Percentiles rank a stretch among this genome's conserved stretches.
These are phyloP conservation scores for Backusella parvicylindrica DNA, from an alignment of 192 early-diverging fungal species.

Conservation along the genomic window DNA sequence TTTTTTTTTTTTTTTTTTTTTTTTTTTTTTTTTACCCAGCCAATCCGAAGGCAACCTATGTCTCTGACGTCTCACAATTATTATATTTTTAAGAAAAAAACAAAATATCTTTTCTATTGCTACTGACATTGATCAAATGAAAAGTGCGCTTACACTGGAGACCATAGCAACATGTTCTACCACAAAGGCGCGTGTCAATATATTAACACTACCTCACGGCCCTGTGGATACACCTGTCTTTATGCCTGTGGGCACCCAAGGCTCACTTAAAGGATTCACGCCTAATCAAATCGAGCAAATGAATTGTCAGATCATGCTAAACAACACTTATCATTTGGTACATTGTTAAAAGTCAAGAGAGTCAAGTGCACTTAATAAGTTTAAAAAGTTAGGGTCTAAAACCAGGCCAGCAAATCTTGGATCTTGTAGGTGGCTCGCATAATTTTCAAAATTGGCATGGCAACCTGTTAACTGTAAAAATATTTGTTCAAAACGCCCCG, in stretches of 20 bases:
- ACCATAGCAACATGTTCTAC: conserved; percentile 72
- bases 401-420: conserved; percentile 69
- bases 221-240: conserved; percentile 81
- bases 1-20: too few relatives aligned
- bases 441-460: conserved; percentile 78
- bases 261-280: conserved; percentile 80
- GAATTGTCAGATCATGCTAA: conserved; percentile 82
- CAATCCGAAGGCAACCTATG: too few relatives aligned
- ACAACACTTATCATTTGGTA: conserved; percentile 86
- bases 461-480: conserved; percentile 66
- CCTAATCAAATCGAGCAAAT: conserved; percentile 68
- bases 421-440: conserved; percentile 72
- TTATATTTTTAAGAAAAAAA: not conserved
- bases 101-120: not conserved
- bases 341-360: not conserved
- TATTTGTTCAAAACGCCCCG: not conserved
- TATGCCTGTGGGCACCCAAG: conserved; percentile 89
- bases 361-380: not conserved
- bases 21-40: too few relatives aligned
- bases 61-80: too few relatives aligned
- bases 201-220: conserved; percentile 76
- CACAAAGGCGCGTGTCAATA: conserved; percentile 72
- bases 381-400: conserved; percentile 28
- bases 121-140: conserved; percentile 34
- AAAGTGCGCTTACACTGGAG: conserved; percentile 69